These are phyloP conservation scores for Colletotrichum sp. DNA, from an alignment of 2,329 filamentous ascomycete genomes.

Conservation along the genomic window DNA sequence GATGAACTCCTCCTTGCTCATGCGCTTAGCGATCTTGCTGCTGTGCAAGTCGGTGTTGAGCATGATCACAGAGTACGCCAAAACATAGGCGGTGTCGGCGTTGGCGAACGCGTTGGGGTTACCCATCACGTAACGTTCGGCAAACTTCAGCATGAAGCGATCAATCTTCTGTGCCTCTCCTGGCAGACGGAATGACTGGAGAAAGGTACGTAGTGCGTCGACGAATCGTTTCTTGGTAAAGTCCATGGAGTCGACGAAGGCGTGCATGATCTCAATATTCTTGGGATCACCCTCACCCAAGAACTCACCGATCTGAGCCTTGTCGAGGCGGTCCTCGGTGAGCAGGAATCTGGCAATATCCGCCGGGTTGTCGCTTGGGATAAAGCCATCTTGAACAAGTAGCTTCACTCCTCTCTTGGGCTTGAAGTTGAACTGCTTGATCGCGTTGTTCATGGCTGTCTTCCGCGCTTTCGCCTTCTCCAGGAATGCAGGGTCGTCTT, in stretches of 20 bases:
- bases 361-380: constrained; percentile 75
- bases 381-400: constrained; percentile 85
- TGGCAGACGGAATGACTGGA: constrained; percentile 93
- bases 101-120: constrained; percentile 98
- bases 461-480: constrained; percentile 95
- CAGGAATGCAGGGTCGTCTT: constrained; percentile 93
- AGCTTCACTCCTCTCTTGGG: constrained; percentile 91
- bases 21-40: constrained; percentile 79
- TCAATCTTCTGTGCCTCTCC: constrained; percentile 99
- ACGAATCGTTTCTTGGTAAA: constrained; percentile 92
- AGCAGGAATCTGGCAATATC: constrained; percentile 87
- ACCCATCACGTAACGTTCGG: constrained; percentile 90
- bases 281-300: constrained; percentile 91
- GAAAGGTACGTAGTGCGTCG: constrained; percentile 86
- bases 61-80: constrained; percentile 96
- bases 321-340: constrained; percentile 84
- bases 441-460: constrained; percentile 87
- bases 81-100: constrained; percentile 94
- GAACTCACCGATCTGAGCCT: constrained; percentile 91
- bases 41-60: constrained; percentile 97
- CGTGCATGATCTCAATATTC: constrained; percentile 89
- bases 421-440: constrained; percentile 96
- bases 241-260: constrained; percentile 95
- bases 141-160: constrained; percentile 99
- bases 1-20: constrained; percentile 98